phyloP scores from a whole-genome alignment of 768 basidiomycete genomes.

The Tremella fuciformis region DNA sequence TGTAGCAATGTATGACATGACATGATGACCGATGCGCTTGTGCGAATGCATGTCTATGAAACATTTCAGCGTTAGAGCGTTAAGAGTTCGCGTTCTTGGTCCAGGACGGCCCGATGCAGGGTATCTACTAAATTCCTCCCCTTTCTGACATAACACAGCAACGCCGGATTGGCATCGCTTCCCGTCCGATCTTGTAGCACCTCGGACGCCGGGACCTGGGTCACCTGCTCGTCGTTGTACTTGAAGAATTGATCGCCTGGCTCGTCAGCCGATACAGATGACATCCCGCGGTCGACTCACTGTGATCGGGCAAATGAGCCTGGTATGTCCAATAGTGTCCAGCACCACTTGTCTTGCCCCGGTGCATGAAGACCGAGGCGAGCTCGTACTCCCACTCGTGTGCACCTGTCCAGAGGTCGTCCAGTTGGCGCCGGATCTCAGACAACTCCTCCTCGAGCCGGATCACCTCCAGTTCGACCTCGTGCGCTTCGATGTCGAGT shows the following conservation, averaged over 20 bases:
- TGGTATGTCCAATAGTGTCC: constrained; percentile 93
- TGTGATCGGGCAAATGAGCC: constrained; percentile 72
- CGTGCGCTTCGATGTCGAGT: constrained; percentile 26
- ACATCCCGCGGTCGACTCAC: constrained; percentile 25
- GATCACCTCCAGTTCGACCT: constrained; percentile 24
- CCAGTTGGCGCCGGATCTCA: constrained; percentile 54
- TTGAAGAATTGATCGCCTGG: constrained; percentile 82
- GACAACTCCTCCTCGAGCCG: constrained; percentile 28
- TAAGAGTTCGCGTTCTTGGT: constrained; percentile 5
- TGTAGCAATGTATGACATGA: no score
- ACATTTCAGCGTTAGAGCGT: no score
- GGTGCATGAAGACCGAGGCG: constrained; percentile 88
- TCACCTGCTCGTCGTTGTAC: constrained; percentile 88
- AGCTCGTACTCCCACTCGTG: constrained; percentile 73
- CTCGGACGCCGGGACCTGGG: constrained; percentile 71
- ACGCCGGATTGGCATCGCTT: constrained; percentile 52
- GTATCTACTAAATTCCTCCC: constrained; percentile 39
- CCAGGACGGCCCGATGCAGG: constrained; percentile 35
- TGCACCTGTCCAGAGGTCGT: constrained; percentile 68
- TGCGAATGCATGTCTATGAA: no score
- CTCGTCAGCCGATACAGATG: background rate
- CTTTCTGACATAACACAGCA: constrained; percentile 53
- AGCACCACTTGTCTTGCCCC: constrained; percentile 51
- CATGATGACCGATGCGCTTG: no score
- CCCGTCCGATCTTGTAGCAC: constrained; percentile 76